Conservation (phyloP, 2,329 filamentous ascomycete genomes). For the Phaeosphaeriaceae sp. region DNA sequence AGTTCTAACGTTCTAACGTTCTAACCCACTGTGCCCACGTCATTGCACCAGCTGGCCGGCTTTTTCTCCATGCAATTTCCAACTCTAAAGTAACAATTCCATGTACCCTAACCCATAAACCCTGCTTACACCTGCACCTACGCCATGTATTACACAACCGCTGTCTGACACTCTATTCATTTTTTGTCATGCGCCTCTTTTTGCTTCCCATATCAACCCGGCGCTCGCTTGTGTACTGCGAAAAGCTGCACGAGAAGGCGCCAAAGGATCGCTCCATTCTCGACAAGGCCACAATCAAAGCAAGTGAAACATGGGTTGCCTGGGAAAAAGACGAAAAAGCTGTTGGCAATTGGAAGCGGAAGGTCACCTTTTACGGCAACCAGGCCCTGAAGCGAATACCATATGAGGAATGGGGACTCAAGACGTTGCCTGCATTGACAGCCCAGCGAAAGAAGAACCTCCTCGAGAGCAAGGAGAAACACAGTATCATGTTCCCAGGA, state of each 20-base stretch:
- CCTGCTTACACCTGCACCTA: too few species aligned
- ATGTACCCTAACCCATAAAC: too few species aligned
- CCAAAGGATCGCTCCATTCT: constrained; percentile 60
- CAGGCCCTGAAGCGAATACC: constrained; percentile 83
- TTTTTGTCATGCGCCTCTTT: constrained; percentile 82
- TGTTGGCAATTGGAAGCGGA: constrained; percentile 78
- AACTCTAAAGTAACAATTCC: too few species aligned
- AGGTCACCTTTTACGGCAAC: constrained; percentile 86
- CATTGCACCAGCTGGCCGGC: constrained; percentile 8
- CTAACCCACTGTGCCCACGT: neutral
- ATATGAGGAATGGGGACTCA: constrained; percentile 97
- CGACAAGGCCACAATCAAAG: constrained; percentile 74
- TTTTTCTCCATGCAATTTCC: constrained; percentile 10
- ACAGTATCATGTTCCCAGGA: constrained; percentile 78
- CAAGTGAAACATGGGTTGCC: constrained; percentile 76
- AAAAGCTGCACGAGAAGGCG: constrained; percentile 67
- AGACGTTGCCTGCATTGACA: constrained; percentile 86
- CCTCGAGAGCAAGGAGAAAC: constrained; percentile 65
- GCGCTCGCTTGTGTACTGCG: constrained; percentile 90
- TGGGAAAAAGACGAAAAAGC: constrained; percentile 82
- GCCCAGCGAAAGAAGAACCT: constrained; percentile 69
- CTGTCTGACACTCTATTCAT: constrained; percentile 19
- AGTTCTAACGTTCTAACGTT: too few species aligned
- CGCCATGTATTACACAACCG: constrained; percentile 24
- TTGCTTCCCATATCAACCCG: constrained; percentile 91